Evolutionary conservation across 176 grass and related monocot species (phyloP).

Genomic region (Musa itinerans): DNA sequence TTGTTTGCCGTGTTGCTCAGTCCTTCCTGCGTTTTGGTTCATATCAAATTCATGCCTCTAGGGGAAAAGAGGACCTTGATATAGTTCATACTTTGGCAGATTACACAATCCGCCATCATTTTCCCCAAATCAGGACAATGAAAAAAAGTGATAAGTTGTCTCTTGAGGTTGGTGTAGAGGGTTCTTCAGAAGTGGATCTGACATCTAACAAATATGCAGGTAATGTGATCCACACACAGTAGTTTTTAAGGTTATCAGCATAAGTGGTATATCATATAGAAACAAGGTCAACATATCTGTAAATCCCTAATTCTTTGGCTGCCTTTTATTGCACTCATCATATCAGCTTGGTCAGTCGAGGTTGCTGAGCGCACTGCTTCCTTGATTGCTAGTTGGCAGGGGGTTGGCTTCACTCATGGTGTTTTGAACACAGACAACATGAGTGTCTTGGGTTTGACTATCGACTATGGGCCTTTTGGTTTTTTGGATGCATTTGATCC

Average conservation of each 20-base stretch:
- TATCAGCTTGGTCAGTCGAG: constrained; percentile 85
- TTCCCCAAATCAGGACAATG: constrained; percentile 66
- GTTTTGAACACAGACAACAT: constrained; percentile 98
- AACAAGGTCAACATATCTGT: neutral
- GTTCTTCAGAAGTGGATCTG: constrained; percentile 72
- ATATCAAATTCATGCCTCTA: constrained; percentile 69
- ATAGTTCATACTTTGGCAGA: constrained; percentile 60
- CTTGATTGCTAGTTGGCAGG: constrained; percentile 82
- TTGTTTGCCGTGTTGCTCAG: constrained; percentile 74
- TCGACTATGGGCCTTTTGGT: constrained; percentile 94
- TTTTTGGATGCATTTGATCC: constrained; percentile 98
- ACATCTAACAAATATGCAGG: constrained; percentile 99
- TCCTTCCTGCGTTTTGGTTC: constrained; percentile 93
- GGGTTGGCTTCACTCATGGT: constrained; percentile 94
- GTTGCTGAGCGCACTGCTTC: constrained; percentile 81
- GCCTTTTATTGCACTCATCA: neutral
- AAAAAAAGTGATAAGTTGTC: constrained; percentile 80
- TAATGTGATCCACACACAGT: neutral
- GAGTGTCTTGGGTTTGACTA: constrained; percentile 84
- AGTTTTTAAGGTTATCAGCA: neutral
- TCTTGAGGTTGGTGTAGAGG: constrained; percentile 58
- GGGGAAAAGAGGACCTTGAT: constrained; percentile 69
- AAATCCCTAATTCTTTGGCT: constrained; percentile 1
- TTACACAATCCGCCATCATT: constrained; percentile 72
- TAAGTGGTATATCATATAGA: neutral